A percentile compares a stretch with the other conserved stretches of the same genome.
Conservation (phyloP, 441 rosid genomes). For the Syzygium syzygioides region DNA sequence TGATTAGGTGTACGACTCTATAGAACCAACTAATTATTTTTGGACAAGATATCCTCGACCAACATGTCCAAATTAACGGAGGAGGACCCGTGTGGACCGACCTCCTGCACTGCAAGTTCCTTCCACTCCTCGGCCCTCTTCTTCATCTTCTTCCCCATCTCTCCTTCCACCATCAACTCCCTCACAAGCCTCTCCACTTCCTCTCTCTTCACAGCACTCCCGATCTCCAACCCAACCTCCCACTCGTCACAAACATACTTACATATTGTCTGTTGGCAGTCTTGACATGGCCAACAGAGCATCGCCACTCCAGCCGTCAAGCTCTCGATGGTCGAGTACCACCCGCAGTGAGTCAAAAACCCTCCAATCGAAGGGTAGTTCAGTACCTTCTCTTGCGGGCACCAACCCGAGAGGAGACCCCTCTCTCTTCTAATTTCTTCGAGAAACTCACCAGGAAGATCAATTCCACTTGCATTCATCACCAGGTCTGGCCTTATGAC, state of each 20-base stretch:
- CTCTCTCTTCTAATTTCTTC: background rate
- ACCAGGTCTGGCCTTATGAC: slow-evolving; percentile 12
- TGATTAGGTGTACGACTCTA: background rate
- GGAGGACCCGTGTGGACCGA: slow-evolving; percentile 9
- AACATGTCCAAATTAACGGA: background rate
- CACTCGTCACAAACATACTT: slow-evolving; percentile 6
- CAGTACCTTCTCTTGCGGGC: slow-evolving; percentile 15
- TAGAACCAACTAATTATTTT: background rate
- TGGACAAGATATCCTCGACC: background rate
- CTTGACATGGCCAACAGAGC: slow-evolving; percentile 21
- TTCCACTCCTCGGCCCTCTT: slow-evolving; percentile 10
- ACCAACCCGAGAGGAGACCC: slow-evolving; percentile 16
- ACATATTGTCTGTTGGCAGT: slow-evolving; percentile 5
- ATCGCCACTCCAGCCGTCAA: slow-evolving; percentile 11
- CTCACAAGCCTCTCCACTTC: slow-evolving; percentile 12
- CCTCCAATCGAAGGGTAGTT: slow-evolving; percentile 10
- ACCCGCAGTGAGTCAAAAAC: slow-evolving; percentile 16
- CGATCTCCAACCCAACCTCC: slow-evolving; percentile 20
- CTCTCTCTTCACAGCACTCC: slow-evolving; percentile 1
- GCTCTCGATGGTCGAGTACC: slow-evolving; percentile 18
- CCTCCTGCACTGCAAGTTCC: slow-evolving; percentile 4
- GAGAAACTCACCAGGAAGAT: background rate
- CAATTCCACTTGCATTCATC: background rate
- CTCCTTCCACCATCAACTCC: slow-evolving; percentile 16
- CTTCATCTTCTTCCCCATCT: slow-evolving; percentile 9